phyloP scores from a whole-genome alignment of 495 filamentous ascomycete genomes.

The Friedmanniomyces simplex region DNA sequence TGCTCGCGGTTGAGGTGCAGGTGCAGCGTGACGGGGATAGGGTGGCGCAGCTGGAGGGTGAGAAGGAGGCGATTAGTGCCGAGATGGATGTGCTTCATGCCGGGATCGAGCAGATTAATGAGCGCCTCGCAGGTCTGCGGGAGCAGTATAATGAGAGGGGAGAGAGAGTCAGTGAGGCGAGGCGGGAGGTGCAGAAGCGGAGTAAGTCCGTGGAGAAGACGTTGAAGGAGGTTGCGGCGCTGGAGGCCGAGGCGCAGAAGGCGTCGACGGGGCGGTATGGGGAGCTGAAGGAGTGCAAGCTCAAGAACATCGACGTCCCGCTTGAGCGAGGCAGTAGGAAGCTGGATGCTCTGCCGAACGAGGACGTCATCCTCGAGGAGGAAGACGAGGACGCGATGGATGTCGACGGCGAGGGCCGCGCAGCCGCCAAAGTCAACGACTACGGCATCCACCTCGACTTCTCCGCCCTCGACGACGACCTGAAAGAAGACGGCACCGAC shows the following conservation, averaged over 20 bases:
- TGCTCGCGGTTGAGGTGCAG: constrained; percentile 54
- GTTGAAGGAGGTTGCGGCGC: constrained; percentile 59
- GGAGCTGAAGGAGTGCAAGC: constrained; percentile 76
- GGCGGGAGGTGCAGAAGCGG: constrained; percentile 73
- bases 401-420: constrained; percentile 17
- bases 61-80: constrained; percentile 65
- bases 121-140: constrained; percentile 57
- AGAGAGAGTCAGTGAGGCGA: constrained; percentile 70
- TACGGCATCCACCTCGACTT: constrained; percentile 93
- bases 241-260: constrained; percentile 75
- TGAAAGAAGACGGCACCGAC: constrained; percentile 47
- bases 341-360: constrained; percentile 76
- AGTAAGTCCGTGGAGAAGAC: constrained; percentile 72
- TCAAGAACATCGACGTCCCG: constrained; percentile 85
- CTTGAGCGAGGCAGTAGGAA: constrained; percentile 59
- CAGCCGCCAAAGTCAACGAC: constrained; percentile 47
- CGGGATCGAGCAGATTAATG: constrained; percentile 64
- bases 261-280: constrained; percentile 73
- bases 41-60: constrained; percentile 56
- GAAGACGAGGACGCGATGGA: constrained; percentile 36
- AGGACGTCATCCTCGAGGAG: constrained; percentile 58
- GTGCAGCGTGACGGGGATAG: constrained; percentile 53
- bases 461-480: constrained; percentile 70
- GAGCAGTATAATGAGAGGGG: constrained; percentile 54
- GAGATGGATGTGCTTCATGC: constrained; percentile 61